These are phyloP conservation scores for Amanita inopinata DNA, from an alignment of 768 basidiomycete species.

Conservation along the genomic window DNA sequence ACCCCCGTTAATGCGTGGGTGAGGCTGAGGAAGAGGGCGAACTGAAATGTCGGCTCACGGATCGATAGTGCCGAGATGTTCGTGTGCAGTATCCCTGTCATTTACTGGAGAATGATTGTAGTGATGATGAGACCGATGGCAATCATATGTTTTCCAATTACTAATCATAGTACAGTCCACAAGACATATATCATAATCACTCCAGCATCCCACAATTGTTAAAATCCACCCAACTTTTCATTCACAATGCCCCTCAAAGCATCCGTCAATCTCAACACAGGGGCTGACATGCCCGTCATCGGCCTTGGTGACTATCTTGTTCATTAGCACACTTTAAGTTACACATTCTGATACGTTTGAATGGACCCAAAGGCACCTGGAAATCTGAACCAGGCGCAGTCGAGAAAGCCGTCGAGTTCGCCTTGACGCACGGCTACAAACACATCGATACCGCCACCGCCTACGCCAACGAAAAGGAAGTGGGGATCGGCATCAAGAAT, in stretches of 20 bases:
- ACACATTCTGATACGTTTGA: background rate
- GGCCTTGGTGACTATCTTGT: slow-evolving; percentile 41
- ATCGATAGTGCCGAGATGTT: background rate
- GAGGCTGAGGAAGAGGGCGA: background rate
- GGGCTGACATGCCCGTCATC: slow-evolving; percentile 66
- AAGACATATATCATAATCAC: too few species aligned
- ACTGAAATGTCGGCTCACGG: too few species aligned
- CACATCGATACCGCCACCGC: slow-evolving; percentile 64
- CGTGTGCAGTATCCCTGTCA: background rate
- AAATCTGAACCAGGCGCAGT: slow-evolving; percentile 63
- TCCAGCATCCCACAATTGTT: too few species aligned
- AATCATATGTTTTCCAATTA: too few species aligned
- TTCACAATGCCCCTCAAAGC: slow-evolving; percentile 37
- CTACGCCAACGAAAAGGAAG: slow-evolving; percentile 71
- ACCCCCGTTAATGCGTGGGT: background rate
- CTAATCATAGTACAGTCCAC: too few species aligned
- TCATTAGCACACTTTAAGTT: background rate
- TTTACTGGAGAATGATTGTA: too few species aligned
- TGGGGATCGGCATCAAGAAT: slow-evolving; percentile 68
- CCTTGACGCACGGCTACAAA: slow-evolving; percentile 66
- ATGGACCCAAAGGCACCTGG: slow-evolving; percentile 72
- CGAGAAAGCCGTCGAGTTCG: slow-evolving; percentile 62
- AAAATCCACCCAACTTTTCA: too few species aligned
- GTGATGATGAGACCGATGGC: too few species aligned
- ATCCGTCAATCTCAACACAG: slow-evolving; percentile 62